Base-by-base conservation (phyloP, 2,329 filamentous ascomycete species). In the Epichloe bromicola region DNA sequence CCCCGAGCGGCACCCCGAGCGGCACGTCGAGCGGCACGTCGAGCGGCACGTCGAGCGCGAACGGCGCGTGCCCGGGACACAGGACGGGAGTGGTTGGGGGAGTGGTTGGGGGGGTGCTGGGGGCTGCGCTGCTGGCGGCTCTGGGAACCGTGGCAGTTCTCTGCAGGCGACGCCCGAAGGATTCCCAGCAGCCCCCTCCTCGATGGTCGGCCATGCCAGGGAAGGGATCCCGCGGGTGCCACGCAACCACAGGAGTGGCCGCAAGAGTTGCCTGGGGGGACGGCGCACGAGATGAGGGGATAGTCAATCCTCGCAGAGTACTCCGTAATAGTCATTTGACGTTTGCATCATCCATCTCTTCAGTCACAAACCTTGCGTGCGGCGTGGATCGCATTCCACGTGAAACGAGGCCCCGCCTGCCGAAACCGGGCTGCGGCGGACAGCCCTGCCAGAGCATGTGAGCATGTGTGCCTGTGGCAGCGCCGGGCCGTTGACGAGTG, bases 71-170 rank as follows among this genome's bases (percentile, higher is more conserved):
- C 23, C 58, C 59, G 1, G 53, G 54, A 33, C 53, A 59, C 45
- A 59, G 56, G 6, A 50, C 56, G 12, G 57, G 55, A 1, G 51
- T 57, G 3, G 57, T 60, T 23, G 58, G 56, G 10, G 58, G 57
- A 4, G 57, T 57, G 1, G 55, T 59, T 2, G 23, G 23, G 57
- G 59, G 10, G 57, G 56, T 20, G 4, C 51, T 60, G 4, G 58
- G 58, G 5, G 55, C 54, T n/a, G 58, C 55, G 20, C 49, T 60
- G 20, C 50, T 60, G 15, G 58, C 55, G 2, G 56, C 58, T 3
- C 50, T 60, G 3, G 59, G 53, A 6, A 54, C 54, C 3, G 33
- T 59, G 10, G 55, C 50, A 1, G 52, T 54, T 20, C 36, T 59
- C 44, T 55, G 51, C 33, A 40, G 20, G 26, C 34, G 45, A 3